These are phyloP conservation scores for Gossypium schwendimanii DNA, from an alignment of 441 rosid genomes.

Conservation along the genomic window DNA sequence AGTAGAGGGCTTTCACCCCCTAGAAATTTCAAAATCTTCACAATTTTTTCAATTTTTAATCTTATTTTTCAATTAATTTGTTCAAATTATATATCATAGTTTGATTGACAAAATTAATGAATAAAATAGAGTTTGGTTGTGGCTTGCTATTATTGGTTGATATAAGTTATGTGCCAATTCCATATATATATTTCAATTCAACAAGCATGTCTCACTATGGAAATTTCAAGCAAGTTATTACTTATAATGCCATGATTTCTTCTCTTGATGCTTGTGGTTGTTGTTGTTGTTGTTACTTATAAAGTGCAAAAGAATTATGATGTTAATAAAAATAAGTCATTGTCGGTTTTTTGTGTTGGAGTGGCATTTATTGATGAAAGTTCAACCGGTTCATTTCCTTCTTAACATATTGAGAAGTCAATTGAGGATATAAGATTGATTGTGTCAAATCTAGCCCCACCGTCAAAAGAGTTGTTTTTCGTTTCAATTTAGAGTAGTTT, in stretches of 20 bases:
- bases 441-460: conserved; percentile 45
- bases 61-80: no score
- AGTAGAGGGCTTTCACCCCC: no score
- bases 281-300: conserved; percentile 56
- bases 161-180: no score
- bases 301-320: conserved; percentile 80
- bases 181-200: no score
- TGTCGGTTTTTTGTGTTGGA: conserved; percentile 79
- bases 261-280: conserved; percentile 44
- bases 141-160: no score
- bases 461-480: conserved; percentile 43
- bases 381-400: conserved; percentile 25
- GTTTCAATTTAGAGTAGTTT: conserved; percentile 37
- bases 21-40: no score
- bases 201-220: conserved; percentile 30
- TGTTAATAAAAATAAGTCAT: conserved; percentile 68
- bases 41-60: no score
- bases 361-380: conserved; percentile 74
- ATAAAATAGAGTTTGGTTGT: no score
- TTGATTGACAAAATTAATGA: no score
- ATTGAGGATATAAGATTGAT: conserved; percentile 39
- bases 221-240: conserved; percentile 74
- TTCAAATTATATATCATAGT: no score
- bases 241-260: conserved; percentile 76
- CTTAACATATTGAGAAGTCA: conserved; percentile 27